These are phyloP conservation scores for Ascochyta viciae-villosae DNA, from an alignment of 2,329 filamentous ascomycete species.

Conservation along the genomic window DNA sequence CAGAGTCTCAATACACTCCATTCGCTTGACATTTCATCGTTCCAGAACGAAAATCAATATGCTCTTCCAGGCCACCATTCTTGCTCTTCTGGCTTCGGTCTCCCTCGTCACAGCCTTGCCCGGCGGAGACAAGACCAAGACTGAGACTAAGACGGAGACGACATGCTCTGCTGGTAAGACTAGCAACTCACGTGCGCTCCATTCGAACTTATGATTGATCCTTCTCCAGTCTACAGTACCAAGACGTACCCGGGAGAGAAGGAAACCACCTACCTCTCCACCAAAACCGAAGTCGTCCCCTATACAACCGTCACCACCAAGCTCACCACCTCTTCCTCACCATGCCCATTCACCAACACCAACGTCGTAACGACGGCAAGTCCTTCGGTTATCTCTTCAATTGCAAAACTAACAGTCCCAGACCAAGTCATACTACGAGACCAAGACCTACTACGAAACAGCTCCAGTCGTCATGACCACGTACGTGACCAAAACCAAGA, in stretches of 20 bases:
- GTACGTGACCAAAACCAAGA: conserved; percentile 23
- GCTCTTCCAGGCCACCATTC: conserved; percentile 22
- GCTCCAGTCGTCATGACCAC: conserved; percentile 16
- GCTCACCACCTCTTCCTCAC: conserved; percentile 14
- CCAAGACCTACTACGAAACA: background rate
- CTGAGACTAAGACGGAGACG: background rate
- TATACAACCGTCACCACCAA: conserved; percentile 22
- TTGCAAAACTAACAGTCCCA: background rate
- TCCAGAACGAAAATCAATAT: conserved; percentile 22
- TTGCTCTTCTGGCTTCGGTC: conserved; percentile 27
- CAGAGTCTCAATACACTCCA: background rate
- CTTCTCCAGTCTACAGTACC: conserved; percentile 20
- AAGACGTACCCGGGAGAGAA: conserved; percentile 16
- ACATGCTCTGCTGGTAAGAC: conserved; percentile 31
- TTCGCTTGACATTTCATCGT: conserved; percentile 7
- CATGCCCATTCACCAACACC: conserved; percentile 23
- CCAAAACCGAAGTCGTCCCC: conserved; percentile 27
- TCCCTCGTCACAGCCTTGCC: conserved; percentile 25
- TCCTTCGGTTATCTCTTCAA: background rate
- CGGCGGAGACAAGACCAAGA: background rate
- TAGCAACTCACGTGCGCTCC: no score
- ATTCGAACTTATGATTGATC: background rate
- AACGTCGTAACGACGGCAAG: conserved; percentile 16
- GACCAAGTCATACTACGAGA: background rate
- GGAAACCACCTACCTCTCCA: conserved; percentile 22